Evolutionary conservation across 2,329 filamentous ascomycete species (phyloP).

Genomic region (Pseudogymnoascus sp.): DNA sequence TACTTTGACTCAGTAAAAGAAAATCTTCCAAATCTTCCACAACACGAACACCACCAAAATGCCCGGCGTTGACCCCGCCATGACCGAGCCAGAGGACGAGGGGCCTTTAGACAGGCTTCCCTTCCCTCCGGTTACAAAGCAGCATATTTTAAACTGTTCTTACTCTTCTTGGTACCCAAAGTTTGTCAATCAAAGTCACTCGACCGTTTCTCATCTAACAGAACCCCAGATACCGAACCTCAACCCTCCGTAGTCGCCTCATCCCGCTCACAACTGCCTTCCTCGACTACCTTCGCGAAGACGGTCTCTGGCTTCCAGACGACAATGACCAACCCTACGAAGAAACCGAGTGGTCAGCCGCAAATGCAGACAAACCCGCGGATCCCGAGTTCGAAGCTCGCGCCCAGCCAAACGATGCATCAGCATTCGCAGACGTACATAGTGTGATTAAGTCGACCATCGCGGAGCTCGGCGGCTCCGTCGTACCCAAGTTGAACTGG

Average conservation of each 20-base stretch:
- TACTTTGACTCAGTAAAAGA: background rate
- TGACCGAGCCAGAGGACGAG: constrained; percentile 11
- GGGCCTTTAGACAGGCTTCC: constrained; percentile 37
- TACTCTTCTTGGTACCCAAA: constrained; percentile 86
- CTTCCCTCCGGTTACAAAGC: constrained; percentile 76
- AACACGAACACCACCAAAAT: background rate
- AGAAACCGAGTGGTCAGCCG: constrained; percentile 22
- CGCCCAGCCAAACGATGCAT: constrained; percentile 13
- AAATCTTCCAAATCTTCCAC: background rate
- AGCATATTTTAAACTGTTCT: constrained; percentile 89
- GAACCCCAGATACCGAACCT: constrained; percentile 56
- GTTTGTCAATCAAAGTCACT: constrained; percentile 33
- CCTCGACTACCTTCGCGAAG: constrained; percentile 78
- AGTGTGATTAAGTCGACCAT: constrained; percentile 69
- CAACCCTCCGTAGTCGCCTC: constrained; percentile 78
- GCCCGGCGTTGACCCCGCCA: constrained; percentile 4
- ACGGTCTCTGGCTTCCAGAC: constrained; percentile 81
- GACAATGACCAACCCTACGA: constrained; percentile 30
- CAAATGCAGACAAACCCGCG: constrained; percentile 40
- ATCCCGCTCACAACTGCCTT: constrained; percentile 70
- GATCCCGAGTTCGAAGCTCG: constrained; percentile 19
- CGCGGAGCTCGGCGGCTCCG: constrained; percentile 70
- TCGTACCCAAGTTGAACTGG: constrained; percentile 95
- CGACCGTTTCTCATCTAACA: background rate
- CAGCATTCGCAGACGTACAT: constrained; percentile 61